A percentile compares a stretch with the other conserved stretches of the same genome.
Conservation (phyloP, 805 yeast species). For the Hanseniaspora occidentalis region DNA sequence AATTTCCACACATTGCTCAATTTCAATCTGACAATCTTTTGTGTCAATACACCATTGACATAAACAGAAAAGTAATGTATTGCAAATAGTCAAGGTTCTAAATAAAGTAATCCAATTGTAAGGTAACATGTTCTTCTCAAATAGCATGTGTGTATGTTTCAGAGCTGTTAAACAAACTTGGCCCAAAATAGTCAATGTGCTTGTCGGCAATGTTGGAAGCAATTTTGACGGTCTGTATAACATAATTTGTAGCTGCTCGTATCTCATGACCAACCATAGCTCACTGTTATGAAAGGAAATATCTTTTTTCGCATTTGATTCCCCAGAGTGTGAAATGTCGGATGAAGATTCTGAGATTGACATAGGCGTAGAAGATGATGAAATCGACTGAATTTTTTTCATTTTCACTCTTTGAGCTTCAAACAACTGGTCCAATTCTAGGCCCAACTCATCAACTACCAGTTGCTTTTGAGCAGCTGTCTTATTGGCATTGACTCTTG, state of each 20-base stretch:
- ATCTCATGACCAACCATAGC: slow-evolving; percentile 28
- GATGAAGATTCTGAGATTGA: not conserved
- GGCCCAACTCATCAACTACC: slow-evolving; percentile 24
- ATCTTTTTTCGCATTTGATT: slow-evolving; percentile 5
- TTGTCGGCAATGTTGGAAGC: slow-evolving; percentile 32
- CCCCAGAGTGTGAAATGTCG: not conserved
- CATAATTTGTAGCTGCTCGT: slow-evolving; percentile 34
- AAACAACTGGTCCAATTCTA: slow-evolving; percentile 23
- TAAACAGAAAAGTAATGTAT: slow-evolving; percentile 34
- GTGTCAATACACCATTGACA: slow-evolving; percentile 36
- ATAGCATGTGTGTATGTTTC: slow-evolving; percentile 34
- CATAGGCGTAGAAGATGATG: not conserved
- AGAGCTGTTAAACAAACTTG: slow-evolving; percentile 33
- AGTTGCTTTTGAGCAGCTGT: slow-evolving; percentile 21
- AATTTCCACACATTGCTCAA: slow-evolving; percentile 34
- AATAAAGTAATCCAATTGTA: slow-evolving; percentile 38
- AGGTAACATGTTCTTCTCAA: slow-evolving; percentile 32
- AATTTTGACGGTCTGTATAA: slow-evolving; percentile 39
- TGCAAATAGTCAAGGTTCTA: slow-evolving; percentile 34
- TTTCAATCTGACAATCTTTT: slow-evolving; percentile 33
- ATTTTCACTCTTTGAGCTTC: slow-evolving; percentile 16
- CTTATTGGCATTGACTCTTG: slow-evolving; percentile 18
- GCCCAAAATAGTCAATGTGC: slow-evolving; percentile 30
- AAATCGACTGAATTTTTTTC: slow-evolving; percentile 9
- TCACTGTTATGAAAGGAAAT: slow-evolving; percentile 26